phyloP scores from a whole-genome alignment of 2,329 filamentous ascomycete genomes.

The Botrytis tulipae region DNA sequence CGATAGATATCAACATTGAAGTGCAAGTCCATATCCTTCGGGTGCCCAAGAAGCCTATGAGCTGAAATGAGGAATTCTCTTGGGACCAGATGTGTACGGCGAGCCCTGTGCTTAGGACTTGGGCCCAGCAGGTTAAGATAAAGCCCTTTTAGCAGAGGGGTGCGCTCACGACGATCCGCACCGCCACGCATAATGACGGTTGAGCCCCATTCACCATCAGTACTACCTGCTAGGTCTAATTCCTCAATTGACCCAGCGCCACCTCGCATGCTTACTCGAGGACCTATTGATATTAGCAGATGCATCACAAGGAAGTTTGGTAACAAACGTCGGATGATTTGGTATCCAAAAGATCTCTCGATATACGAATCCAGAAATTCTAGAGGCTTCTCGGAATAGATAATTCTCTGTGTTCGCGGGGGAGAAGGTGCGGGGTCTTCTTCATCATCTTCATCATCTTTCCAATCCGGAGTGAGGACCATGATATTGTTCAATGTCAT shows the following conservation, averaged over 20 bases:
- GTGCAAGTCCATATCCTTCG: background rate
- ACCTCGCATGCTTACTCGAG: slow-evolving; percentile 7
- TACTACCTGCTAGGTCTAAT: background rate
- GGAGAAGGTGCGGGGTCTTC: slow-evolving; percentile 22
- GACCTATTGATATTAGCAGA: slow-evolving; percentile 10
- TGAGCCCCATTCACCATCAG: background rate
- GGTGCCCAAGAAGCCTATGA: background rate
- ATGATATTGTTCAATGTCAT: slow-evolving; percentile 33
- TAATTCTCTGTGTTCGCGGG: slow-evolving; percentile 28
- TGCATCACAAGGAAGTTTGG: too few relatives aligned
- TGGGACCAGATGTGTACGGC: slow-evolving; percentile 4
- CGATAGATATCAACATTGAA: slow-evolving; percentile 13
- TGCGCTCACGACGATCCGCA: background rate
- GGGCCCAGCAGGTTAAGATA: background rate
- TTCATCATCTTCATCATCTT: slow-evolving; percentile 25
- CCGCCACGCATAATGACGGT: slow-evolving; percentile 11
- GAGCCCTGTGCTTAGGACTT: background rate
- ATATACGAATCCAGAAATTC: slow-evolving; percentile 36
- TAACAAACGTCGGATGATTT: slow-evolving; percentile 28
- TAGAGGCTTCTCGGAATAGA: slow-evolving; percentile 33
- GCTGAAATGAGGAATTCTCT: slow-evolving; percentile 2
- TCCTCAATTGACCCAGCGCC: slow-evolving; percentile 14
- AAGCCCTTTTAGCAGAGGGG: background rate
- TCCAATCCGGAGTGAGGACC: slow-evolving; percentile 15
- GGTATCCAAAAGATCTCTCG: slow-evolving; percentile 34